Evolutionary conservation across 345 rosid genomes (phyloP).

Genomic region (Psidium friedrichsthalianum): DNA sequence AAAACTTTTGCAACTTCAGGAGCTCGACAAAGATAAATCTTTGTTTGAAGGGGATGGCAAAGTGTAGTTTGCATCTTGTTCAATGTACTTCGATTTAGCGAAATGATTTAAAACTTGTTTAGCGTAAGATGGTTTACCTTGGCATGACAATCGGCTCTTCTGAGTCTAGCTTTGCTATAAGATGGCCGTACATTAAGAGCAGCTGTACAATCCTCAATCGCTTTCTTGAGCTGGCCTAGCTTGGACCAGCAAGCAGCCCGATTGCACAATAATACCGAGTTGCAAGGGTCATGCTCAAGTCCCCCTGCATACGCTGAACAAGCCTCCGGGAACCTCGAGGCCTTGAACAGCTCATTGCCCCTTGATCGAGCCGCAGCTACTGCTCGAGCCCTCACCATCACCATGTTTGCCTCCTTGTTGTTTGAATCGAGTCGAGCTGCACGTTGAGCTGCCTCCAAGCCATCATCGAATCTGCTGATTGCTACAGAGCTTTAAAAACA

Average conservation of each 20-base stretch:
- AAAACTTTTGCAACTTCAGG: neutral
- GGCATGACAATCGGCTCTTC: conserved; percentile 74
- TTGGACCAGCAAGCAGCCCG: conserved; percentile 74
- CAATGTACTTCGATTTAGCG: neutral
- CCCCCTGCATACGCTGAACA: conserved; percentile 60
- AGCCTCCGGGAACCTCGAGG: conserved; percentile 40
- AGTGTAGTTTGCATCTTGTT: neutral
- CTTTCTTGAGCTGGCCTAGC: conserved; percentile 49
- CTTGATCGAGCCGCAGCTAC: conserved; percentile 49
- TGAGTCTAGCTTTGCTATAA: conserved; percentile 70
- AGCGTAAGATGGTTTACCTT: conserved; percentile 30
- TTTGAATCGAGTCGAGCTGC: conserved; percentile 62
- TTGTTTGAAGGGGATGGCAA: neutral
- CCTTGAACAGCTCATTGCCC: conserved; percentile 72
- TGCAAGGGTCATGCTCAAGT: conserved; percentile 52
- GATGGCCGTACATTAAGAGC: conserved; percentile 58
- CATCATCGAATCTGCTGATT: conserved; percentile 57
- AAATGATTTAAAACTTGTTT: neutral
- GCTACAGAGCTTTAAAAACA: neutral
- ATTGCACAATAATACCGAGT: conserved; percentile 78
- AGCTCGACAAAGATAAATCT: neutral
- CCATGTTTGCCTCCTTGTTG: conserved; percentile 49
- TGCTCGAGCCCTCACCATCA: conserved; percentile 36
- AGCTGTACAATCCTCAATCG: conserved; percentile 58
- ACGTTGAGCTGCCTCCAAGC: conserved; percentile 45